Conservation (phyloP, 2,329 filamentous ascomycete genomes). For the Lecanicillium sp. region DNA sequence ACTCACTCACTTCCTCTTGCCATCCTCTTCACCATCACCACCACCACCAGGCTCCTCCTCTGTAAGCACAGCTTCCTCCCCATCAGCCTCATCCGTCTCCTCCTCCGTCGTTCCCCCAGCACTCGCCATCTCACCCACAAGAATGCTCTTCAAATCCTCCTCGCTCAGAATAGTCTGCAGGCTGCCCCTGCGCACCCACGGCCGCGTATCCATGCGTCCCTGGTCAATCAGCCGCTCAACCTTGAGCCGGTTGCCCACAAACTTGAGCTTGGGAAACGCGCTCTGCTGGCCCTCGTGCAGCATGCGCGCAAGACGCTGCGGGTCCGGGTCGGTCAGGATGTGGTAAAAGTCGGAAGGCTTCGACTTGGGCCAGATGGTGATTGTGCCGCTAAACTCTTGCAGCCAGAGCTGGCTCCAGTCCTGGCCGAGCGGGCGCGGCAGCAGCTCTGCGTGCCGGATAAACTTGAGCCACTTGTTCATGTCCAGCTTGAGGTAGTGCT, state of each 20-base stretch:
- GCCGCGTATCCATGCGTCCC: conserved; percentile 46
- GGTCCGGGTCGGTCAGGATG: conserved; percentile 77
- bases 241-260: conserved; percentile 78
- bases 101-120: conserved; percentile 25
- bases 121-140: conserved; percentile 27
- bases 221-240: conserved; percentile 64
- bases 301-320: conserved; percentile 73
- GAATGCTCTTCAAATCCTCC: conserved; percentile 45
- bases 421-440: conserved; percentile 83
- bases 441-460: conserved; percentile 80
- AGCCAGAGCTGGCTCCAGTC: conserved; percentile 98
- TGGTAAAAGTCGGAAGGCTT: conserved; percentile 71
- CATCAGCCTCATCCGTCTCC: conserved; percentile 17
- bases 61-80: conserved; percentile 7
- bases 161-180: conserved; percentile 54
- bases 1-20: conserved; percentile 1
- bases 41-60: too few relatives aligned
- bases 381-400: conserved; percentile 86
- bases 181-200: conserved; percentile 38
- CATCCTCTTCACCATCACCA: conserved; percentile 12
- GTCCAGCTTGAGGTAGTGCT: conserved; percentile 94
- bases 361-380: conserved; percentile 92
- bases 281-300: conserved; percentile 83
- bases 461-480: conserved; percentile 97
- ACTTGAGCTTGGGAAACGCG: conserved; percentile 85